Percentiles rank a stretch among this genome's conserved stretches.
phyloP scores from a whole-genome alignment of 352 stramenopile species.

The Pythium aphanidermatum region DNA sequence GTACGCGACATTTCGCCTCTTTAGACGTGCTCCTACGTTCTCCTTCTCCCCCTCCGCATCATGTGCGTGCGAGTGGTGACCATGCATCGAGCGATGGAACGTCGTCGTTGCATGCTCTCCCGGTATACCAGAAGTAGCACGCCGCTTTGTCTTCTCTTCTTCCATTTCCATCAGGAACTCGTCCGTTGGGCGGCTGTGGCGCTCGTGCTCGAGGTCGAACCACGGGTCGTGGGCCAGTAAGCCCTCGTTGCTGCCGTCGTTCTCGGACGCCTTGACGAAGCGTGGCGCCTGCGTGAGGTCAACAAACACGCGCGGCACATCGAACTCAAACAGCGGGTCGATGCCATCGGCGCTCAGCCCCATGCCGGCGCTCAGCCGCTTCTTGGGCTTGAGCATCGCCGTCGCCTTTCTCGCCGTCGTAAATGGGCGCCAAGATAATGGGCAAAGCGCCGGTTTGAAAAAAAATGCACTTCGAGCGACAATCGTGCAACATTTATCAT shows the following conservation, averaged over 20 bases:
- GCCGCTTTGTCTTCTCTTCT: neutral
- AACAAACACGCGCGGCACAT: slow-evolving; percentile 46
- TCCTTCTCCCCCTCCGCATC: slow-evolving; percentile 19
- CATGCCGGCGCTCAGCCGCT: slow-evolving; percentile 22
- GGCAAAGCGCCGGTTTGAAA: slow-evolving; percentile 4
- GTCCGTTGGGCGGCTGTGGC: slow-evolving; percentile 53
- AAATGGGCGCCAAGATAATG: neutral
- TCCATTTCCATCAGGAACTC: slow-evolving; percentile 25
- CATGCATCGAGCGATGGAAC: neutral
- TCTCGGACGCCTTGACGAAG: slow-evolving; percentile 5
- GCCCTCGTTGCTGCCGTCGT: neutral
- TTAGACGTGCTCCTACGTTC: slow-evolving; percentile 6
- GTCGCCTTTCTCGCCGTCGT: neutral
- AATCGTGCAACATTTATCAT: slow-evolving; percentile 7
- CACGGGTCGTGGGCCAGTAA: slow-evolving; percentile 39
- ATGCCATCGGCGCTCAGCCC: slow-evolving; percentile 22
- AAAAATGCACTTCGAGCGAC: slow-evolving; percentile 1
- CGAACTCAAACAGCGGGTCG: slow-evolving; percentile 72
- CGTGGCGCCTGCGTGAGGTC: slow-evolving; percentile 37
- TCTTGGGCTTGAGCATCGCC: slow-evolving; percentile 20
- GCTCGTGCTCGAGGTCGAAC: slow-evolving; percentile 51
- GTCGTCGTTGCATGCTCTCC: neutral
- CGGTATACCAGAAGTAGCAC: neutral
- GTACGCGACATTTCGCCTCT: slow-evolving; percentile 15
- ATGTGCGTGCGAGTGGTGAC: neutral